Percentiles rank a stretch among this genome's conserved stretches.
These are phyloP conservation scores for Spatholobus suberectus DNA, from an alignment of 306 rosid species.

Conservation along the genomic window DNA sequence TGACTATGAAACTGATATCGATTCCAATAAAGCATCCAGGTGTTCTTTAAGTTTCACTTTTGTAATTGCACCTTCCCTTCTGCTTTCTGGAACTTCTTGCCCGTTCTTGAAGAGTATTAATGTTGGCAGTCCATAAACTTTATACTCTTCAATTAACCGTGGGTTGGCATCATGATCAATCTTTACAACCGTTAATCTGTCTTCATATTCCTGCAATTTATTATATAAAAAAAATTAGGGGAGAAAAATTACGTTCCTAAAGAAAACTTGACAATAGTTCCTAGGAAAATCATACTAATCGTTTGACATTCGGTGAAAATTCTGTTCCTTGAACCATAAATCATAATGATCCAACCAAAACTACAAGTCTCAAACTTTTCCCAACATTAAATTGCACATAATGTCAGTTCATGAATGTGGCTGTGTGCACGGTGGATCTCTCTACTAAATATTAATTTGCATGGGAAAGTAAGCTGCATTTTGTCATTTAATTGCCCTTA, in stretches of 20 bases:
- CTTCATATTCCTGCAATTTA: conserved; percentile 74
- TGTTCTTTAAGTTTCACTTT: conserved; percentile 78
- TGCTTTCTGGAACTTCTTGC: conserved; percentile 77
- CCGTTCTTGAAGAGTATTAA: conserved; percentile 82
- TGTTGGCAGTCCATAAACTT: conserved; percentile 82
- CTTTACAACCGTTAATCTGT: conserved; percentile 73
- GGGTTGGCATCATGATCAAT: conserved; percentile 92
- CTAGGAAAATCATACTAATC: not conserved
- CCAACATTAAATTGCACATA: conserved; percentile 15
- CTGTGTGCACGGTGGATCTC: conserved; percentile 7
- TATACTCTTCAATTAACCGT: conserved; percentile 67
- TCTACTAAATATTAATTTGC: not conserved
- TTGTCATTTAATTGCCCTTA: conserved; percentile 1
- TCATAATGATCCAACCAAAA: not conserved
- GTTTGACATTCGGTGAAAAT: conserved; percentile 8
- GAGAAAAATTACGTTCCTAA: conserved; percentile 13
- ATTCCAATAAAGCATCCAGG: conserved; percentile 69
- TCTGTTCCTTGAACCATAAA: not conserved
- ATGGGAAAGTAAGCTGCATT: conserved; percentile 7
- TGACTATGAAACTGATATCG: conserved; percentile 60
- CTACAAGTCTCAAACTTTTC: not conserved
- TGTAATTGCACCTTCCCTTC: conserved; percentile 89
- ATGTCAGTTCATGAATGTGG: not conserved
- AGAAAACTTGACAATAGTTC: conserved; percentile 3
- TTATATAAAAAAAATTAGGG: not conserved